A percentile compares a stretch with the other conserved stretches of the same genome.
Conservation (phyloP, 352 stramenopile species). For the Stramenopiles sp. region DNA sequence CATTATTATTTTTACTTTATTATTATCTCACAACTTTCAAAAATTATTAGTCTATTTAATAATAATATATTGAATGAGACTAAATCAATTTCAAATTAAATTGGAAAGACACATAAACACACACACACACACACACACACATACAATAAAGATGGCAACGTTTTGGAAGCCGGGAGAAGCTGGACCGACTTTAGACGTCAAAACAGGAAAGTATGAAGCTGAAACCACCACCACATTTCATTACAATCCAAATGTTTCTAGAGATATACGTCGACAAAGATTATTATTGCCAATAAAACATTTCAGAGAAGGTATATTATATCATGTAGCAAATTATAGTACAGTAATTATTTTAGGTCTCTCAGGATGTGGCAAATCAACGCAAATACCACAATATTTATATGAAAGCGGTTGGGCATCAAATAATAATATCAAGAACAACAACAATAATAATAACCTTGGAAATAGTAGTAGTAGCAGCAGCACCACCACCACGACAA, state of each 20-base stretch:
- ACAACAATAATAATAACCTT: no score
- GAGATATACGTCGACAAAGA: background rate
- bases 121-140: no score
- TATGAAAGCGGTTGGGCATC: conserved; percentile 33
- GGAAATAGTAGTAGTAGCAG: no score
- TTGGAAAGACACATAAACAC: no score
- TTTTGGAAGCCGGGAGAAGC: background rate
- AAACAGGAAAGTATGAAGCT: background rate
- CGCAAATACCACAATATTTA: conserved; percentile 61
- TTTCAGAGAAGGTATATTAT: background rate
- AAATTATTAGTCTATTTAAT: no score
- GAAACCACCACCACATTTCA: background rate
- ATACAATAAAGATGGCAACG: background rate
- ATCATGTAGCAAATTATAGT: background rate
- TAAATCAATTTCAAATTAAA: no score
- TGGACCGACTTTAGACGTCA: background rate
- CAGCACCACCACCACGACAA: no score
- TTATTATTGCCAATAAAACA: background rate
- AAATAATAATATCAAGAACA: conserved; percentile 17
- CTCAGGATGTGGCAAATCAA: conserved; percentile 68
- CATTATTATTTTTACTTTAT: no score
- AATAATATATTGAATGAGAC: no score
- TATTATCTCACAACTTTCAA: no score
- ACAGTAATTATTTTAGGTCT: conserved; percentile 54
- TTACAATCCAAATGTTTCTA: background rate